These are phyloP conservation scores for Colletotrichum sp. DNA, from an alignment of 2,329 filamentous ascomycete species.

Conservation along the genomic window DNA sequence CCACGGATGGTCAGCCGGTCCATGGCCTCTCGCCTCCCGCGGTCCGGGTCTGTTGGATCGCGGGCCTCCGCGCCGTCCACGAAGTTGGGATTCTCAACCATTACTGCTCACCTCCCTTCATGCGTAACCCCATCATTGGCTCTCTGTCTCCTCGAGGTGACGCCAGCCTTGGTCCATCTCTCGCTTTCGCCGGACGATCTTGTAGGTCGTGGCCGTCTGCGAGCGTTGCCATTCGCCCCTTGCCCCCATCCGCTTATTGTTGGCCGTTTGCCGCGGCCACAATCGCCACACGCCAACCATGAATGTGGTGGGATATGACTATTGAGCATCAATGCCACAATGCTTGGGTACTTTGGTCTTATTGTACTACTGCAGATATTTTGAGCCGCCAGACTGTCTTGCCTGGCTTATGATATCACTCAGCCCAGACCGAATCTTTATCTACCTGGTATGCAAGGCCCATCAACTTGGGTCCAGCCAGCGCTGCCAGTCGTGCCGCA, in stretches of 20 bases:
- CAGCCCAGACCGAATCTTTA: neutral
- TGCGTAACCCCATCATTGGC: neutral
- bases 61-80: slow-evolving; percentile 5
- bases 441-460: neutral
- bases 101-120: neutral
- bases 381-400: neutral
- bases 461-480: neutral
- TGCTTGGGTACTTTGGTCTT: neutral
- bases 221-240: neutral
- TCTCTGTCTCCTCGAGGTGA: neutral
- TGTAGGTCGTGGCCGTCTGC: neutral
- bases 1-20: slow-evolving; percentile 5
- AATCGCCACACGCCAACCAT: neutral
- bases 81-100: neutral
- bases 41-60: neutral
- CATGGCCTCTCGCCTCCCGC: neutral
- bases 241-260: neutral
- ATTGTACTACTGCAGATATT: neutral
- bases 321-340: neutral
- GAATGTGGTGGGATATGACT: neutral
- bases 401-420: neutral
- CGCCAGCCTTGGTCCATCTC: neutral
- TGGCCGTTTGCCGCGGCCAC: neutral
- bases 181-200: neutral
- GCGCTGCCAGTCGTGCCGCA: neutral